Conservation (phyloP, 2,329 filamentous ascomycete species). For the Mycosphaerella sp. region DNA sequence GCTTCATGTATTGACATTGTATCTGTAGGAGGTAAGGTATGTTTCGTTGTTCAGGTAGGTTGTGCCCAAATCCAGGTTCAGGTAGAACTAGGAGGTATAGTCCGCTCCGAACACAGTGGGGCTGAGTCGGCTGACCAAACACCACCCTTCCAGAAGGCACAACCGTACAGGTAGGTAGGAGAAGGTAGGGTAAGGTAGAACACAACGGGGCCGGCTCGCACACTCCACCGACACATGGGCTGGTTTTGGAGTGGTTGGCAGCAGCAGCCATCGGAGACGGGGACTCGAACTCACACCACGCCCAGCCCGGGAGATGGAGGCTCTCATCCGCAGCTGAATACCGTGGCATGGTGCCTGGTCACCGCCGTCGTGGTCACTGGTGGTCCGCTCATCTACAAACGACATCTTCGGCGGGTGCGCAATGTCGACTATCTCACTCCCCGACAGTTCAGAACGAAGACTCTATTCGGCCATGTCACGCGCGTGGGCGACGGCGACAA, state of each 20-base stretch:
- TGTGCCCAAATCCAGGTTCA: no score
- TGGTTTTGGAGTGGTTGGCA: constrained; percentile 7
- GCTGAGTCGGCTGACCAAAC: no score
- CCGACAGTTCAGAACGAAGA: constrained; percentile 65
- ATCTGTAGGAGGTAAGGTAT: no score
- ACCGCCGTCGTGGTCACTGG: neutral
- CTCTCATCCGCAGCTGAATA: neutral
- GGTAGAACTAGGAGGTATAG: no score
- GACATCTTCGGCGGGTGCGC: constrained; percentile 76
- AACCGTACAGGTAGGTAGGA: no score
- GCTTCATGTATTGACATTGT: no score
- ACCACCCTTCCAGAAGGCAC: no score
- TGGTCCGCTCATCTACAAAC: constrained; percentile 53
- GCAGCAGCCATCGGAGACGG: neutral
- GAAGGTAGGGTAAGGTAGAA: no score
- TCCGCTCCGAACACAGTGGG: no score
- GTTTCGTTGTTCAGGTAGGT: no score
- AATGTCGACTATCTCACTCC: constrained; percentile 68
- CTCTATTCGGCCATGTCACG: constrained; percentile 77
- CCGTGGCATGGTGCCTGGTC: neutral
- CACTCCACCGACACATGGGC: constrained; percentile 1
- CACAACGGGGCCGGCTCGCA: neutral
- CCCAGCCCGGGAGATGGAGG: neutral
- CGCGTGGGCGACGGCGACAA: constrained; percentile 95
- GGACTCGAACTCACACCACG: neutral